phyloP scores from a whole-genome alignment of 1,284 basidiomycete genomes.

The Cutaneotrichosporon mucoides region DNA sequence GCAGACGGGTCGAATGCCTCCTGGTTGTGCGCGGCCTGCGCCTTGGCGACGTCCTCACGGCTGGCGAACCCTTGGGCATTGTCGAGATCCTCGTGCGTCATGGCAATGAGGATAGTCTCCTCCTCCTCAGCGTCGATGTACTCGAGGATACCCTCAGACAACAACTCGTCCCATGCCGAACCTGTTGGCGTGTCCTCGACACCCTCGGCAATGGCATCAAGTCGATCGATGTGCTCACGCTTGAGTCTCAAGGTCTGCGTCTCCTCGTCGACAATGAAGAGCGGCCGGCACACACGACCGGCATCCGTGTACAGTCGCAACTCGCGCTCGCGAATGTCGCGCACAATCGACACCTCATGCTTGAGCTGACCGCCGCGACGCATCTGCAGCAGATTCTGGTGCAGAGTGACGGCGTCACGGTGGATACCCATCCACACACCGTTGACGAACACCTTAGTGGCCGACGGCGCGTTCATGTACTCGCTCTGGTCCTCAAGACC shows the following conservation, averaged over 20 bases:
- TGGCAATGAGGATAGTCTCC: constrained; percentile 98
- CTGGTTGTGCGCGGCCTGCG: constrained; percentile 55
- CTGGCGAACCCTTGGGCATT: constrained; percentile 54
- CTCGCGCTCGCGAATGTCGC: constrained; percentile 95
- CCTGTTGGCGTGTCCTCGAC: constrained; percentile 56
- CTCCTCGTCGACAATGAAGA: constrained; percentile 94
- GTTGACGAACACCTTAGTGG: constrained; percentile 98
- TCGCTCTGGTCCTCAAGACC: constrained; percentile 89
- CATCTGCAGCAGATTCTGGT: constrained; percentile 87
- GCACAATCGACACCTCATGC: constrained; percentile 91
- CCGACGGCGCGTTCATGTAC: constrained; percentile 75
- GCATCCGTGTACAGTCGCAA: constrained; percentile 93
- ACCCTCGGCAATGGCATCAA: constrained; percentile 47
- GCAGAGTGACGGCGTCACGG: constrained; percentile 85
- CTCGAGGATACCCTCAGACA: constrained; percentile 87
- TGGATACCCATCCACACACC: constrained; percentile 99
- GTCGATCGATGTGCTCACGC: constrained; percentile 71
- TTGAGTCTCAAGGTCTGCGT: constrained; percentile 66
- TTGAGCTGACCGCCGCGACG: constrained; percentile 93
- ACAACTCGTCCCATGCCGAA: constrained; percentile 79
- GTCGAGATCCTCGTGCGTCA: constrained; percentile 94
- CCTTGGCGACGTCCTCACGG: constrained; percentile 37
- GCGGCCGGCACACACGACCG: constrained; percentile 90
- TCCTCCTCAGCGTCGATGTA: constrained; percentile 97
- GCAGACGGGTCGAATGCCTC: constrained; percentile 73